These are phyloP conservation scores for Fusarium graminum DNA, from an alignment of 2,329 filamentous ascomycete genomes.

Conservation along the genomic window DNA sequence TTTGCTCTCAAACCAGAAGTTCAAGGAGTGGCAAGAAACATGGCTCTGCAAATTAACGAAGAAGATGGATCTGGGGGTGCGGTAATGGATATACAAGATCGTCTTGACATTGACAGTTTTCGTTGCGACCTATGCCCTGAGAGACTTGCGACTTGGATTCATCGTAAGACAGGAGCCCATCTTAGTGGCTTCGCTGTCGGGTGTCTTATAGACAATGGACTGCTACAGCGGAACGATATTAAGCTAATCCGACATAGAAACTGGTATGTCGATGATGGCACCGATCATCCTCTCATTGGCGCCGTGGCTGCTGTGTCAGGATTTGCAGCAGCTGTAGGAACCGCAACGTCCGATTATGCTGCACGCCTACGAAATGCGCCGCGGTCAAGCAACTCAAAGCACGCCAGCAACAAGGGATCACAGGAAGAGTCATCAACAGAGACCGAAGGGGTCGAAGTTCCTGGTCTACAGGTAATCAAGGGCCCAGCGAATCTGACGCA, in stretches of 20 bases:
- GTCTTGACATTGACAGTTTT: slow-evolving; percentile 66
- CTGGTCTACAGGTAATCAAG: background rate
- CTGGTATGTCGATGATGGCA: slow-evolving; percentile 75
- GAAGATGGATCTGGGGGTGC: slow-evolving; percentile 68
- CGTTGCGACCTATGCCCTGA: slow-evolving; percentile 70
- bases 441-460: background rate
- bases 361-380: slow-evolving; percentile 28
- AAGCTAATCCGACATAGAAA: slow-evolving; percentile 63
- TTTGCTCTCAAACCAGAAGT: slow-evolving; percentile 65
- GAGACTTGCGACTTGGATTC: slow-evolving; percentile 71
- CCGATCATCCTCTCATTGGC: slow-evolving; percentile 73
- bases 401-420: background rate
- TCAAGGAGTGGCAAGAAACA: slow-evolving; percentile 53
- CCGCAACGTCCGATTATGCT: slow-evolving; percentile 40
- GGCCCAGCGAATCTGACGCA: slow-evolving; percentile 35
- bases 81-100: slow-evolving; percentile 66
- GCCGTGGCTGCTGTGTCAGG: slow-evolving; percentile 72
- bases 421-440: background rate
- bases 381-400: background rate
- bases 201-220: slow-evolving; percentile 66
- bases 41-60: slow-evolving; percentile 65
- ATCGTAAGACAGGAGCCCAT: slow-evolving; percentile 66
- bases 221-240: slow-evolving; percentile 68
- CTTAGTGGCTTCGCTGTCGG: slow-evolving; percentile 73
- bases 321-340: slow-evolving; percentile 72